Base-by-base conservation (phyloP, 1,139 yeast species). In the Eremothecium gossypii region DNA sequence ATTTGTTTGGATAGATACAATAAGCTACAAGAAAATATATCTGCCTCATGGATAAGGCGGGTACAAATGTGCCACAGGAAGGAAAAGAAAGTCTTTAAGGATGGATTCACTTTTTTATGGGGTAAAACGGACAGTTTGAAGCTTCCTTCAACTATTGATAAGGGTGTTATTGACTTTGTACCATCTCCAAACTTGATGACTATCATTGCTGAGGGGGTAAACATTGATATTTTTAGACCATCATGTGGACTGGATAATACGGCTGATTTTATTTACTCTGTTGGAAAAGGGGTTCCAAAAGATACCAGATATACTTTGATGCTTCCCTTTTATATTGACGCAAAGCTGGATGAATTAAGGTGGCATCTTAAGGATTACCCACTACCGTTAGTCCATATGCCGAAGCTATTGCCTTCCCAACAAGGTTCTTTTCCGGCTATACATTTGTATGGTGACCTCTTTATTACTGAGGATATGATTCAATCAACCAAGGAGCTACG, bases 261-360 rank as follows among this genome's bases (percentile, higher is more conserved):
- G 12, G 73, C 84, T 0, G 65, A 77, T 26, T 87, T 79, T 56
- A 60, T 89, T 28, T 64, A 79, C 55, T 73, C 77, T 13, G 69
- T 82, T 12, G 97, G 97, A 4, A 89, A 86, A 58, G 94, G 94
- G 0, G 73, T 82, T 23, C 96, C 97, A 0, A 57, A 61, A 42
- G 83, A 80, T 48, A 76, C 89, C 0, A 58, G 67, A 41, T 89
- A 79, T 58, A 77, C 93, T 0, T 67, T 83, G 14, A 60, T 83
- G 55, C 55, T 87, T 1, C 97, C 97, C 0, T 55, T 79, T 42
- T 69, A 65, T 58, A 42, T 56, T 38, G 67, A 63, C 38, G 63
- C 80, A 40, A 65, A 60, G 10, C 63, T 80, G 53, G 47, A 74
- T 63, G 63, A 77, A 65, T 49, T 81, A 54, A 59, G 83, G 66